Evolutionary conservation across 192 early-diverging fungal genomes (phyloP), one percentile per base, ranked within the genome.

Genomic region (Geranomyces michiganensis): DNA sequence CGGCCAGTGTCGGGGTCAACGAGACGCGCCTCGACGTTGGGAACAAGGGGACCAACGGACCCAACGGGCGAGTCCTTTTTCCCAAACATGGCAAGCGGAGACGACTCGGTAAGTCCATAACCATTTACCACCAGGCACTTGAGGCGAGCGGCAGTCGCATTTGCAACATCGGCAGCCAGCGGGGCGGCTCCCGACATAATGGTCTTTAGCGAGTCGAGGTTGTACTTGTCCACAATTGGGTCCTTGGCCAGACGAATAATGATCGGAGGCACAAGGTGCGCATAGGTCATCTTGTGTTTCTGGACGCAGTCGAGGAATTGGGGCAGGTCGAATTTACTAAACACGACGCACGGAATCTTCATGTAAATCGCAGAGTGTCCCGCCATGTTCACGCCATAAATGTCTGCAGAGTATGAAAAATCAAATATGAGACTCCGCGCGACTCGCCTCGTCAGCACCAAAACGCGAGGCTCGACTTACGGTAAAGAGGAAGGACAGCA

Each of bases 181-280:
- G 93, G 93, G 1, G 96, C 96, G 0, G 94, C 94, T 24, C 92
- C 93, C 56, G 84, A 90, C 64, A 85, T 79, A 53, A 92, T 67
- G 24, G 73, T 75, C 24, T 82, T 65, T 12, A 95, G 81, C 33
- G 84, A 87, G 0, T 87, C 82, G 48, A 96, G 75, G 58, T 93
- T 86, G 67, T 84, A 95, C n/a, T 92, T 85, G 43, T 81, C 77
- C 33, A 90, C 89, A 53, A 88, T 75, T 14, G 93, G 92, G 68
- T 87, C 78, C 66, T 93, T 94, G 3, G 90, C 89, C 64, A 97
- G 69, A 29, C 82, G 84, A 30, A 97, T 79, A n/a, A 86, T 70
- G 68, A 93, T 88, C 41, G 92, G 92, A 27, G 92, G 90, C 1
- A 89, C 90, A 15, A 85, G 63, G 60, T 81, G 74, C 5, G 79